Base-by-base conservation (phyloP, 495 filamentous ascomycete genomes). In the Cryomyces antarcticus region DNA sequence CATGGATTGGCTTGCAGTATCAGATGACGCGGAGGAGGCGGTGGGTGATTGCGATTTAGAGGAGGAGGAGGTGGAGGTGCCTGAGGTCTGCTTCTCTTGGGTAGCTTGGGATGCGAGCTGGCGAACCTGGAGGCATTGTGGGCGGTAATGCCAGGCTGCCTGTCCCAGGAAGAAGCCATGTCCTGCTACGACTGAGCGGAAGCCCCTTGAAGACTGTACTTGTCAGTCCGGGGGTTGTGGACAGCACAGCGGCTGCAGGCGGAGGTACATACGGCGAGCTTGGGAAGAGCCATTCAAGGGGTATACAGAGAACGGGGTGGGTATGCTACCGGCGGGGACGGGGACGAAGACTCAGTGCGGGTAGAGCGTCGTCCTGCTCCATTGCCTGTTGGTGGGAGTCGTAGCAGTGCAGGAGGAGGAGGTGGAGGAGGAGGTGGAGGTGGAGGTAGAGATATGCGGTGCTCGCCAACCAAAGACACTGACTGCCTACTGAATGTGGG, bases 121-220 rank as follows among this genome's bases (percentile, higher is more conserved):
- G 28, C 13, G 6, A 5, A 30, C 28, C 30, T 13, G 35, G 33
- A 50, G 30, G 36, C 7, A 41, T 28, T 31, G 11, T 13, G 51
- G 51, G 30, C 53, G 42, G 42, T 44, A 47, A 31, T 51, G 49
- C 50, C 51, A 55, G 30, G 52, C 50, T 48, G 50, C 37, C 33
- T 55, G 52, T 6, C 47, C 52, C 17, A 53, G 52, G 12, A 55
- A 30, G 37, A 55, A 51, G 39, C 46, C 46, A 41, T 53, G 41
- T n/a, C 51, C 52, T n/a, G 43, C 41, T 39, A 55, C 42, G 29
- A 51, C 47, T 37, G 52, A 45, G 40, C 42, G 41, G 46, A 42
- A 55, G 43, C 43, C 46, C 36, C 31, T 43, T 24, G 49, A 40
- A 7, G 52, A 55, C 30, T 48, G 35, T 37, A 41, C 41, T 11